Base-by-base conservation (phyloP, 345 rosid species). In the Salix dunnii region DNA sequence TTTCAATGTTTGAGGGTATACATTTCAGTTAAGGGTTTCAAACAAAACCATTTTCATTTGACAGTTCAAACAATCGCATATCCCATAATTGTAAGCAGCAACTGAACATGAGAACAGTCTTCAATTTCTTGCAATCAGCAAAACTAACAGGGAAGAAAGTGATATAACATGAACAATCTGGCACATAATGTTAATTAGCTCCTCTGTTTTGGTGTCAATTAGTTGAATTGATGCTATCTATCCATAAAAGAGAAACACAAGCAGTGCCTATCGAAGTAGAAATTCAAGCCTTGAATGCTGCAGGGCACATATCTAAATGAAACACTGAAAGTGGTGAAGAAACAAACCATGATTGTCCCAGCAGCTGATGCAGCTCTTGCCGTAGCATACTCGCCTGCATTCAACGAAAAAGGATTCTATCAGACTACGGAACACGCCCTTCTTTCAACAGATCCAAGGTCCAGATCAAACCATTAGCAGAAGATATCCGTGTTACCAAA, bases 371-470 rank as follows among this genome's bases (percentile, higher is more conserved):
- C 88, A 74, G 98, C 98, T 83, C 98, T 89, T 36, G 97, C 96
- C 3, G 96, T 95, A 55, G 97, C 98, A 75, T 83, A 89, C 86
- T 96, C 99, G n/a, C 99, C 98, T 96, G 89, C 82, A 86, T 60
- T 38, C 18, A 66, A 36, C 16, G 33, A 68, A 33, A 33, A 68
- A 36, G 53, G 16, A 68, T 35, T 20, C 11, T 40, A 68, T 68
- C 48, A 68, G 21, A 68, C n/a, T 67, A 35, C 21, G 13, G 62
- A 58, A 12, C 28, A n/a, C 27, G 14, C 62, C 62, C 62, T 9
- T 58, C 62, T 9, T 40, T 58, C 62, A 58, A 23, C 62, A 31
- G 38, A 35, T 67, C 11, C 27, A 17, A n/a, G 14, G 28, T 5
- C 25, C 28, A 36, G 13, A 64, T 14, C 17, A 64, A 27, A 28